A percentile compares a stretch with the other conserved stretches of the same genome.
Evolutionary conservation across 2,329 filamentous ascomycete genomes (phyloP).

Genomic region (Ophiostoma australiae): DNA sequence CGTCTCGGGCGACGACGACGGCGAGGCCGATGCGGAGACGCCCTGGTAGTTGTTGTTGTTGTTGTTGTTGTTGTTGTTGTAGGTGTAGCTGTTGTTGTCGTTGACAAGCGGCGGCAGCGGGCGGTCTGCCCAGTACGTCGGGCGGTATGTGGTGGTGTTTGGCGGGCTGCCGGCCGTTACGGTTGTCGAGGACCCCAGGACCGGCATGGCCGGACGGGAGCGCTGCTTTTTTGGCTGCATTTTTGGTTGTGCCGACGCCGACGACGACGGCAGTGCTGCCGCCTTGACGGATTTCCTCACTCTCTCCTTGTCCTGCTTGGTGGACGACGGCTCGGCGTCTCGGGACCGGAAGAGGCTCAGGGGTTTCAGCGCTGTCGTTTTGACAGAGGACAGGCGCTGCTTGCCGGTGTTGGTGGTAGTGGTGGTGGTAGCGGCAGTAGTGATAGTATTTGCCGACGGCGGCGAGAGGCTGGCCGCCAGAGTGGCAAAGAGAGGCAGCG

Average conservation of each 20-base stretch:
- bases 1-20: constrained; percentile 29
- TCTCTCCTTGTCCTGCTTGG: background rate
- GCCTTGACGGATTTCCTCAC: background rate
- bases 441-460: background rate
- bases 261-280: too few relatives aligned
- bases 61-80: background rate
- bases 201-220: background rate
- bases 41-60: background rate
- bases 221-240: background rate
- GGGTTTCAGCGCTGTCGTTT: background rate
- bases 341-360: constrained; percentile 1
- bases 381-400: background rate
- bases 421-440: background rate
- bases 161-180: background rate
- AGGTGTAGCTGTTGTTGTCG: background rate
- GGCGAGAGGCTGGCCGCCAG: background rate
- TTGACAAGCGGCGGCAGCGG: constrained; percentile 19
- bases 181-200: background rate
- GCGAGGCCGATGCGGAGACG: background rate
- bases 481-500: constrained; percentile 5
- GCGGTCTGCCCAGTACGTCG: constrained; percentile 16
- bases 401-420: background rate
- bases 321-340: background rate
- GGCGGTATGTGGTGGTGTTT: background rate
- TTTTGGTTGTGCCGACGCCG: background rate